Conservation (phyloP, 2,329 filamentous ascomycete species). For the Aspergillus sp. region DNA sequence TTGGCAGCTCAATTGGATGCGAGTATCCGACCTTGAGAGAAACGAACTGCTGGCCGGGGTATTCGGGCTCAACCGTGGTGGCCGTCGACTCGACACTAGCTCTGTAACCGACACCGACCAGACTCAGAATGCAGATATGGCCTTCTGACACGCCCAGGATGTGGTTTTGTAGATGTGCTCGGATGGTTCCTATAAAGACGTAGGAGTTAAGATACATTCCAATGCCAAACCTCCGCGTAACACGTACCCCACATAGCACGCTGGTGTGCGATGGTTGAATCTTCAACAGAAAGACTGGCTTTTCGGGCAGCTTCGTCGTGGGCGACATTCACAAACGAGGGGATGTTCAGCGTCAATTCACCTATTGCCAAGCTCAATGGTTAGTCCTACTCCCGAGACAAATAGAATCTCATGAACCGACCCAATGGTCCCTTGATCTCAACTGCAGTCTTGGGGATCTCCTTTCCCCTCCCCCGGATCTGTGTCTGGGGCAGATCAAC, state of each 20-base stretch:
- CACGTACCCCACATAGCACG: constrained; percentile 90
- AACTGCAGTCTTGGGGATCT: constrained; percentile 59
- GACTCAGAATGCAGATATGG: constrained; percentile 84
- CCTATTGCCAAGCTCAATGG: constrained; percentile 44
- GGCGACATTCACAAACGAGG: constrained; percentile 68
- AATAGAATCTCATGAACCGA: constrained; percentile 31
- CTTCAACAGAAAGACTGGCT: constrained; percentile 64
- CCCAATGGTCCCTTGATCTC: constrained; percentile 78
- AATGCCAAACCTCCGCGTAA: background rate
- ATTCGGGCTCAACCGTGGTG: constrained; percentile 61
- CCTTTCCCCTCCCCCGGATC: constrained; percentile 56
- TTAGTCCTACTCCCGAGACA: background rate
- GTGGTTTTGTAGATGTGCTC: constrained; percentile 84
- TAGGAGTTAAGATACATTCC: constrained; percentile 14
- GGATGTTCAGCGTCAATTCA: constrained; percentile 72
- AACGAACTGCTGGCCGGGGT: constrained; percentile 80
- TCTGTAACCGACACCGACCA: constrained; percentile 94
- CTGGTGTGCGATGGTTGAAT: constrained; percentile 67
- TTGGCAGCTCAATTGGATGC: constrained; percentile 84
- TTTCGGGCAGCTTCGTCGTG: constrained; percentile 61
- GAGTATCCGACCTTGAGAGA: constrained; percentile 95
- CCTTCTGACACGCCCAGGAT: constrained; percentile 94
- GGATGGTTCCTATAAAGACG: constrained; percentile 66
- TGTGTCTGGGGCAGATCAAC: constrained; percentile 60
- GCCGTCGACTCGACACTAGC: constrained; percentile 77